phyloP scores from a whole-genome alignment of 1,284 basidiomycete species.

The Erythrobasidium hasegawianum region DNA sequence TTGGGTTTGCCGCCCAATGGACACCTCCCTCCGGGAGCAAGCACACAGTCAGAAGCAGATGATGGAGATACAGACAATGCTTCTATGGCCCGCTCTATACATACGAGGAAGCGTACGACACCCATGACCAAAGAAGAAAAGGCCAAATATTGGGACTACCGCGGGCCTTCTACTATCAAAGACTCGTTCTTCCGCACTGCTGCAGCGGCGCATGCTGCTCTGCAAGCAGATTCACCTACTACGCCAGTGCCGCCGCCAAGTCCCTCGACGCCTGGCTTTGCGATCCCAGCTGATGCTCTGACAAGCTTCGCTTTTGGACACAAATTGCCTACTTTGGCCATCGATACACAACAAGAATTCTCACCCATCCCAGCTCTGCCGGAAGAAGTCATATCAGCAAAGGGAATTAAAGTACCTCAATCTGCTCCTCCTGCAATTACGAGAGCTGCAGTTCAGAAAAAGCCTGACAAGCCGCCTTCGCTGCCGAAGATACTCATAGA shows the following conservation, averaged over 20 bases:
- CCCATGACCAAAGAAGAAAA: not conserved
- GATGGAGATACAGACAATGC: slow-evolving; percentile 2
- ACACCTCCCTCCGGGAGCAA: not conserved
- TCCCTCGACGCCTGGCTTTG: not conserved
- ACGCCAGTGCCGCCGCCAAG: not conserved
- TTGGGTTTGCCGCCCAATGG: not conserved
- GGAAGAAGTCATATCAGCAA: not conserved
- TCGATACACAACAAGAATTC: slow-evolving; percentile 1
- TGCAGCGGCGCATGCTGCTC: not conserved
- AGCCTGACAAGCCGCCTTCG: slow-evolving; percentile 6
- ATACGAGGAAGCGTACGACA: not conserved
- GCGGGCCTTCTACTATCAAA: not conserved
- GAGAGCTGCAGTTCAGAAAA: too few relatives aligned
- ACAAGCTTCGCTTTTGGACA: not conserved
- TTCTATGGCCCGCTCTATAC: not conserved
- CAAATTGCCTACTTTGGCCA: not conserved
- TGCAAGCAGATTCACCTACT: not conserved
- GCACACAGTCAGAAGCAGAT: not conserved
- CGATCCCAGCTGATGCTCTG: not conserved
- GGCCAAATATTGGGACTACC: slow-evolving; percentile 7
- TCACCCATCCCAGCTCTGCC: not conserved
- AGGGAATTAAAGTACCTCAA: not conserved
- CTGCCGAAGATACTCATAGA: slow-evolving; percentile 28
- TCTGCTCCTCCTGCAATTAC: not conserved
- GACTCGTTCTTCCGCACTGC: slow-evolving; percentile 4